Percentiles rank a stretch among this genome's conserved stretches.
Conservation (phyloP, 495 filamentous ascomycete species). For the Hyaloscypha bicolor region DNA sequence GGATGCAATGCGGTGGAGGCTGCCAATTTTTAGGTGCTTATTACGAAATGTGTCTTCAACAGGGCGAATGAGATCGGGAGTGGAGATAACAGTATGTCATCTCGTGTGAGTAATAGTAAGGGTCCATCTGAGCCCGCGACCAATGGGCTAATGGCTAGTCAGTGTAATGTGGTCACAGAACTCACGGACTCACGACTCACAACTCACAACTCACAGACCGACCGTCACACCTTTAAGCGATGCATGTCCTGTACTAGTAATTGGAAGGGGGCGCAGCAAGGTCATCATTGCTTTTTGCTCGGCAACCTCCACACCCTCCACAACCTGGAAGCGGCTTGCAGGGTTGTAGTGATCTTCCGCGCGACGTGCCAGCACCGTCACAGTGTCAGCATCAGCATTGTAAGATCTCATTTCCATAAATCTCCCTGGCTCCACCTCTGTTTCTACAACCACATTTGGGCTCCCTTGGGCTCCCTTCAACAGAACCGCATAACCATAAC, state of each 20-base stretch:
- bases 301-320: neutral
- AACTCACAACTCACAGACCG: too few species aligned
- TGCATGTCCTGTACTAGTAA: too few species aligned
- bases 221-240: too few species aligned
- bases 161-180: too few species aligned
- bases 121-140: too few species aligned
- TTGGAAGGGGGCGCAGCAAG: neutral
- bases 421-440: too few species aligned
- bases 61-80: neutral
- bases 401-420: too few species aligned
- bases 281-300: neutral
- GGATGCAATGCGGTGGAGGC: neutral
- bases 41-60: neutral
- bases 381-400: neutral
- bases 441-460: too few species aligned
- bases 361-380: neutral
- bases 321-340: neutral
- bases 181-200: too few species aligned
- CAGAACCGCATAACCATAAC: too few species aligned
- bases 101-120: neutral
- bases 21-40: neutral
- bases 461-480: too few species aligned
- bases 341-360: neutral
- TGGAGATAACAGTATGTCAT: neutral
- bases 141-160: too few species aligned